Conservation (phyloP, 2,329 filamentous ascomycete species). For the Apiospora aurea region DNA sequence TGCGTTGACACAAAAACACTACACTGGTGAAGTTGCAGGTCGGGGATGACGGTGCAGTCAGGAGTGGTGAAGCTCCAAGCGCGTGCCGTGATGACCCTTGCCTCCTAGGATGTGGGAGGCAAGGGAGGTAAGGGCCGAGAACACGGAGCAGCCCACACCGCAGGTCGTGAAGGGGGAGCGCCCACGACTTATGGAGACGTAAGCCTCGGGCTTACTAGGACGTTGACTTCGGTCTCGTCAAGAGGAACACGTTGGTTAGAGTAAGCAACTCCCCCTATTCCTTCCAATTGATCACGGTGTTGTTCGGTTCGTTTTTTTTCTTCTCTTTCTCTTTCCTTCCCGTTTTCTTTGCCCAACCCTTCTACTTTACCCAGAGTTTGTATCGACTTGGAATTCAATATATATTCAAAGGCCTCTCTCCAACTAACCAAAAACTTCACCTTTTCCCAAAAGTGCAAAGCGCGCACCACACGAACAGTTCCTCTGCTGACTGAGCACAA, state of each 20-base stretch:
- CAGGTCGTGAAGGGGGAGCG: too few relatives aligned
- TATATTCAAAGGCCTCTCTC: neutral
- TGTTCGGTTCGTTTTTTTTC: neutral
- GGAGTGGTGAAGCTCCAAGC: too few relatives aligned
- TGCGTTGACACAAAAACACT: too few relatives aligned
- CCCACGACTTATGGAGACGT: too few relatives aligned
- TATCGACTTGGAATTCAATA: neutral
- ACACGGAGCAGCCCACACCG: neutral
- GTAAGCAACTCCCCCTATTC: neutral
- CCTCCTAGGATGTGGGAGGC: too few relatives aligned
- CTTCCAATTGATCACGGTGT: neutral
- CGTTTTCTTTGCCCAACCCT: neutral
- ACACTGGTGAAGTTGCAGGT: too few relatives aligned
- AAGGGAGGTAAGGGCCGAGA: too few relatives aligned
- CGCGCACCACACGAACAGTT: slow-evolving; percentile 62
- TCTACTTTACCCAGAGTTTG: neutral
- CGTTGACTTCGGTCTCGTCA: too few relatives aligned
- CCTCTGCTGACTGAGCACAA: slow-evolving; percentile 61
- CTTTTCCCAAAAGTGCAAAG: slow-evolving; percentile 53
- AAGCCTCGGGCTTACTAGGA: too few relatives aligned
- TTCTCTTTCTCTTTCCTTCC: neutral
- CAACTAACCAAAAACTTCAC: slow-evolving; percentile 26
- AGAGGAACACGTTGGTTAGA: neutral
- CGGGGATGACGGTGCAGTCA: too few relatives aligned
- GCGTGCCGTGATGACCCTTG: too few relatives aligned